A percentile compares a stretch with the other conserved stretches of the same genome.
phyloP scores from a whole-genome alignment of 2,329 filamentous ascomycete genomes.

The Thielaviopsis punctulata region DNA sequence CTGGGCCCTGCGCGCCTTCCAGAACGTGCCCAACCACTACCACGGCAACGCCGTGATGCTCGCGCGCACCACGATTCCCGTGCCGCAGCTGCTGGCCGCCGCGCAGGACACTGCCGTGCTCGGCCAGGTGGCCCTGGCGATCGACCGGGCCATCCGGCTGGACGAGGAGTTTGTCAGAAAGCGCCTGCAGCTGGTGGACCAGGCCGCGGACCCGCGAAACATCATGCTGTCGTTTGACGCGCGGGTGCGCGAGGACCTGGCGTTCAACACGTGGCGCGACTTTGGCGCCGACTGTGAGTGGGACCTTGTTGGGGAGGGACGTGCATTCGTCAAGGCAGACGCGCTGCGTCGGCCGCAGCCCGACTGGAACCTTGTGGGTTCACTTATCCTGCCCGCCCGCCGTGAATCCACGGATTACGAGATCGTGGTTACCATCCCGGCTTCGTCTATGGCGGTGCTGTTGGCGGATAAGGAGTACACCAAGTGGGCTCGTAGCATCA shows the following conservation, averaged over 20 bases:
- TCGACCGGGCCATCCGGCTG: conserved; percentile 18
- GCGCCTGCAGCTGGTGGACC: conserved; percentile 22
- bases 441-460: conserved; percentile 17
- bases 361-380: conserved; percentile 18
- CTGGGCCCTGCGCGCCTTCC: conserved; percentile 23
- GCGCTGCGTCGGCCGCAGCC: conserved; percentile 18
- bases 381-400: conserved; percentile 19
- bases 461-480: conserved; percentile 16
- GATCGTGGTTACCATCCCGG: conserved; percentile 19
- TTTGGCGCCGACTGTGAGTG: conserved; percentile 27
- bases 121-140: conserved; percentile 16
- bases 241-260: conserved; percentile 22
- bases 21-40: conserved; percentile 18
- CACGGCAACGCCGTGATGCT: conserved; percentile 27
- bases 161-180: conserved; percentile 24
- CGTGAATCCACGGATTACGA: conserved; percentile 16
- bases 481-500: conserved; percentile 17
- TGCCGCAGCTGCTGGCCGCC: conserved; percentile 14
- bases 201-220: conserved; percentile 22
- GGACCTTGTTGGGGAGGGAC: conserved; percentile 16
- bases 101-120: conserved; percentile 17
- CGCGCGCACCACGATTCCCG: conserved; percentile 18
- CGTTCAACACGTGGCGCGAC: conserved; percentile 29
- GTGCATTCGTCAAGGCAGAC: conserved; percentile 14
- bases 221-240: conserved; percentile 25